Evolutionary conservation across 108 stramenopile genomes (phyloP).

Genomic region (Schizochytrium sp.): DNA sequence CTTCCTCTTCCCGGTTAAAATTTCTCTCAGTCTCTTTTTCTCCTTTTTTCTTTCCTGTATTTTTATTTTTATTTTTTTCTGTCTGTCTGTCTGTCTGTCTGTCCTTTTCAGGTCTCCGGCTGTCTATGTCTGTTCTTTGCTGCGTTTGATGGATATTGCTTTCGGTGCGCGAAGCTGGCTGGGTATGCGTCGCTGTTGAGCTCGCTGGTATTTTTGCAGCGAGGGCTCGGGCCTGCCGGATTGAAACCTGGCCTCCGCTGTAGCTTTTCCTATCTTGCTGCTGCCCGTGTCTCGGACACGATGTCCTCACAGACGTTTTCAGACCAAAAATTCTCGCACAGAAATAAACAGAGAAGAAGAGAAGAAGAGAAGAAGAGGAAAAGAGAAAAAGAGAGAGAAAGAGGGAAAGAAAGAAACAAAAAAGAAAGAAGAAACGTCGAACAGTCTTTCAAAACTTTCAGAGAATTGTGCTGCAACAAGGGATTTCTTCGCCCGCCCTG

Average conservation of each 20-base stretch:
- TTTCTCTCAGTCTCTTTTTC: background rate
- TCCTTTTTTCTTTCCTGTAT: conserved; percentile 19
- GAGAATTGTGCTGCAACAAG: background rate
- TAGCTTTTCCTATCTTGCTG: too few relatives aligned
- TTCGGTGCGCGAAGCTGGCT: too few relatives aligned
- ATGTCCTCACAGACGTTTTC: background rate
- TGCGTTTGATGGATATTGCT: too few relatives aligned
- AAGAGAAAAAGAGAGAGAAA: background rate
- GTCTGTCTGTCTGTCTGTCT: conserved; percentile 58
- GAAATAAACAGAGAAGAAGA: background rate
- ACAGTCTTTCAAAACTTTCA: background rate
- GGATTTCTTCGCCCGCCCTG: background rate
- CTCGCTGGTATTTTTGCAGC: too few relatives aligned
- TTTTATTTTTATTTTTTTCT: conserved; percentile 23
- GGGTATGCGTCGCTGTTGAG: too few relatives aligned
- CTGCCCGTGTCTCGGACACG: background rate
- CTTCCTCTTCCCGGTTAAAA: too few relatives aligned
- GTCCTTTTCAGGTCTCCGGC: background rate
- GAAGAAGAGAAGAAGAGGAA: background rate
- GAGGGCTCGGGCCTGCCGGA: too few relatives aligned
- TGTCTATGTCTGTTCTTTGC: too few relatives aligned
- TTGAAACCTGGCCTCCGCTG: too few relatives aligned
- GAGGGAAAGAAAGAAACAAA: background rate
- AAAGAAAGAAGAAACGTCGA: background rate
- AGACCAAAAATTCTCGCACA: background rate